Evolutionary conservation across 2,329 filamentous ascomycete genomes (phyloP).

Genomic region (Clarireedia paspali): DNA sequence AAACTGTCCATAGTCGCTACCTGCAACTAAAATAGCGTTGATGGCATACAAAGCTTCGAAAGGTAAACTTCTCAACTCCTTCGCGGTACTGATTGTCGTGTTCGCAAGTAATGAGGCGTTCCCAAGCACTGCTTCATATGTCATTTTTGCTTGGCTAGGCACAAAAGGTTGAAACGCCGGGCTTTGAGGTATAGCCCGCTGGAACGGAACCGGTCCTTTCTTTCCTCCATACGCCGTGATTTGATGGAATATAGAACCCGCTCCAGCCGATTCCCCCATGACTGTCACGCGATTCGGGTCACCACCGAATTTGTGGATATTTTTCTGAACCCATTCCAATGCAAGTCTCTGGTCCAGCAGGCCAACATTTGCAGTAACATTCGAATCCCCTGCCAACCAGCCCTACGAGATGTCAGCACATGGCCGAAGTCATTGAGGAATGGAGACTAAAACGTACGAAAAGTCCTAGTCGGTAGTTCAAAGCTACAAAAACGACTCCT

Average conservation of each 20-base stretch:
- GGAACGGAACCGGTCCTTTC: constrained; percentile 32
- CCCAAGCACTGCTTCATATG: not conserved
- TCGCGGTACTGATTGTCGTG: not conserved
- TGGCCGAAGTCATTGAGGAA: not conserved
- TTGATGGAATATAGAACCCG: constrained; percentile 45
- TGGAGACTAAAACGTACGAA: constrained; percentile 16
- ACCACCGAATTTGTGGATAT: constrained; percentile 48
- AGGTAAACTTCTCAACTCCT: not conserved
- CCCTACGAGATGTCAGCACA: not conserved
- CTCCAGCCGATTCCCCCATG: constrained; percentile 44
- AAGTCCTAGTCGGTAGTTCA: constrained; percentile 28
- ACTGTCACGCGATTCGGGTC: constrained; percentile 42
- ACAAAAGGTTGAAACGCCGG: constrained; percentile 15
- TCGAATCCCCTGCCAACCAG: constrained; percentile 7
- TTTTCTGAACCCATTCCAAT: constrained; percentile 47
- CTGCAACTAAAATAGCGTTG: not conserved
- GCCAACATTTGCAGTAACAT: constrained; percentile 40
- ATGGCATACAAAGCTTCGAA: not conserved
- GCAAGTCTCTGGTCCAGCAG: constrained; percentile 47
- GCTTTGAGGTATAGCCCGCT: constrained; percentile 30
- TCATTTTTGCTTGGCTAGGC: not conserved
- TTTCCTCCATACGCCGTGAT: constrained; percentile 43
- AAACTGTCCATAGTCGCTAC: constrained; percentile 33
- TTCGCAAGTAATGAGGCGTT: not conserved
- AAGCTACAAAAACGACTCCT: constrained; percentile 28